Conservation (phyloP, 129 eudicot genomes). For the Tagetes erecta region DNA sequence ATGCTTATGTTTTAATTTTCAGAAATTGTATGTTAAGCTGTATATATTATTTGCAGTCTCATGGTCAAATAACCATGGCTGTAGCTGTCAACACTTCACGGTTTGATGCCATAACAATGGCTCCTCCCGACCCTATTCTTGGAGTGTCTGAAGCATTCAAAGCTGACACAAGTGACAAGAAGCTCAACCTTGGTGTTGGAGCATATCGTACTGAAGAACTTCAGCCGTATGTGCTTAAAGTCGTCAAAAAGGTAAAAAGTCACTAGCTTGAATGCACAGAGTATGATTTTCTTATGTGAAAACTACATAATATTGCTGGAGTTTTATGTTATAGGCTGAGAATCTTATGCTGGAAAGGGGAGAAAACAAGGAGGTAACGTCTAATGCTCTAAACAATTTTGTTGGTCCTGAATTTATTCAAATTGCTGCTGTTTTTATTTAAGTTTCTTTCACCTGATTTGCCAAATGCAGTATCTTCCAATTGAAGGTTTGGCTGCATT, state of each 20-base stretch:
- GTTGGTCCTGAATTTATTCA: not conserved
- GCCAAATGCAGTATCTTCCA: conserved; percentile 80
- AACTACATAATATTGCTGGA: not conserved
- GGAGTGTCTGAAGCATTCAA: conserved; percentile 97
- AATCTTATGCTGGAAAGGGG: conserved; percentile 92
- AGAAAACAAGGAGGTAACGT: conserved; percentile 89
- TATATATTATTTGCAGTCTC: conserved; percentile 47
- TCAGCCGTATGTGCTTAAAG: conserved; percentile 92
- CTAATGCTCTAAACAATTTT: not conserved
- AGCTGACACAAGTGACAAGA: conserved; percentile 83
- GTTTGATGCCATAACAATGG: conserved; percentile 86
- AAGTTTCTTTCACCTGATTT: conserved; percentile 22
- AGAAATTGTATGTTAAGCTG: not conserved
- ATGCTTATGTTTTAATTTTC: not conserved
- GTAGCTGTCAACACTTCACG: conserved; percentile 66
- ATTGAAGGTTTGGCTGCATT: conserved; percentile 99
- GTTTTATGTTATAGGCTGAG: conserved; percentile 66
- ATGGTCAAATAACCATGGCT: conserved; percentile 61
- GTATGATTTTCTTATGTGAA: not conserved
- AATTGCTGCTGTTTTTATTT: conserved; percentile 13
- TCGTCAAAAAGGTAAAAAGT: conserved; percentile 73
- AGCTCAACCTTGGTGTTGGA: conserved; percentile 96
- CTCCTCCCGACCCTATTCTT: conserved; percentile 98
- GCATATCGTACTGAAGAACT: conserved; percentile 99
- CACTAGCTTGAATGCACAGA: conserved; percentile 15